Percentiles rank a stretch among this genome's conserved stretches.
phyloP scores from a whole-genome alignment of 805 yeast species.

The Saccharomycopsis malanga region DNA sequence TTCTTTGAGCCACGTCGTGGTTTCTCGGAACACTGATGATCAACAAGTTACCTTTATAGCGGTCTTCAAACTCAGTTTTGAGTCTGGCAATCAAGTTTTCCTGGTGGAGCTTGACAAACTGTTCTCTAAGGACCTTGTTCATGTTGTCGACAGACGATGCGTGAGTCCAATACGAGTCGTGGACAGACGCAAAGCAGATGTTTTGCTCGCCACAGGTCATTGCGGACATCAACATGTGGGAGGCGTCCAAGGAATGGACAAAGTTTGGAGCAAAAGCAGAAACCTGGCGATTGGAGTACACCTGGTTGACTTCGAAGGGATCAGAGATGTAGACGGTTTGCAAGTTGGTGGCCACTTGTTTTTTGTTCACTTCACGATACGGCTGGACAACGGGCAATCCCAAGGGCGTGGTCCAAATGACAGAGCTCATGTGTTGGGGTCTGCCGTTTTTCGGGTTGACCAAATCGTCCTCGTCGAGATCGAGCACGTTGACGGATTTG shows the following conservation, averaged over 20 bases:
- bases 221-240: constrained; percentile 92
- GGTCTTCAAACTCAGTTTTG: constrained; percentile 68
- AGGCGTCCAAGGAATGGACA: constrained; percentile 92
- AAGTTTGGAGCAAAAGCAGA: constrained; percentile 95
- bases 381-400: constrained; percentile 98
- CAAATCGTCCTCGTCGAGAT: constrained; percentile 34
- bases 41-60: constrained; percentile 69
- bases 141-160: constrained; percentile 73
- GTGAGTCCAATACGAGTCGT: constrained; percentile 98
- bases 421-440: constrained; percentile 72
- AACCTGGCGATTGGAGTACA: constrained; percentile 82
- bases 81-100: constrained; percentile 65
- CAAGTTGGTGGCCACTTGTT: constrained; percentile 68
- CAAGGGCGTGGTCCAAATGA: constrained; percentile 96
- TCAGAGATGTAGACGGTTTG: constrained; percentile 85
- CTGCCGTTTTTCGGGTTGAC: constrained; percentile 25
- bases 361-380: constrained; percentile 62
- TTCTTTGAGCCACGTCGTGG: constrained; percentile 43
- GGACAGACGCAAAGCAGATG: constrained; percentile 86
- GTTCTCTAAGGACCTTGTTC: constrained; percentile 65
- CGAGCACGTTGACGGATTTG: constrained; percentile 48
- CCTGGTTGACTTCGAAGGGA: constrained; percentile 78
- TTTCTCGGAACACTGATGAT: constrained; percentile 46
- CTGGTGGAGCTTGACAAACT: constrained; percentile 72
- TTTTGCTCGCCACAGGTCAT: constrained; percentile 58